Evolutionary conservation across 2,329 filamentous ascomycete genomes (phyloP).

Genomic region (Teratosphaeria destructans): DNA sequence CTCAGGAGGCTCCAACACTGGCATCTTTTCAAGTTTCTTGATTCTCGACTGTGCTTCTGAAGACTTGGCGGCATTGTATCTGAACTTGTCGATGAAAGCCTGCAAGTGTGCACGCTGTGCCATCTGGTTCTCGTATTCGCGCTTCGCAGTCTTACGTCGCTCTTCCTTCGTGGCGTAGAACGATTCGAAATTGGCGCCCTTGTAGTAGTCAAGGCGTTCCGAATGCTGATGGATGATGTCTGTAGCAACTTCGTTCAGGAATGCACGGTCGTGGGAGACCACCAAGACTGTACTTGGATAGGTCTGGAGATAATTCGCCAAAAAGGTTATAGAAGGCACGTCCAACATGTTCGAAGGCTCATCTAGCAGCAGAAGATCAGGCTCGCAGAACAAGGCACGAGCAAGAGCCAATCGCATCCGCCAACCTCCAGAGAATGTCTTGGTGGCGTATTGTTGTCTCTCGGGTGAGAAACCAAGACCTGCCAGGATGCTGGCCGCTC

Average conservation of each 20-base stretch:
- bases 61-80: constrained; percentile 97
- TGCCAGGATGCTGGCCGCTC: constrained; percentile 89
- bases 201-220: constrained; percentile 95
- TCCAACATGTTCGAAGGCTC: constrained; percentile 99
- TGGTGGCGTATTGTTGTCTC: constrained; percentile 83
- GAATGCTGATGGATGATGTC: constrained; percentile 99
- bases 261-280: constrained; percentile 96
- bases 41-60: constrained; percentile 97
- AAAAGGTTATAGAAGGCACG: constrained; percentile 97
- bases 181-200: constrained; percentile 87
- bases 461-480: constrained; percentile 94
- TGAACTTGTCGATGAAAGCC: constrained; percentile 98
- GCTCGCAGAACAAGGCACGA: constrained; percentile 93
- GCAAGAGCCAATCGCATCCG: constrained; percentile 94
- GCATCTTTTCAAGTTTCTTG: constrained; percentile 98
- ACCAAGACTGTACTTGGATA: constrained; percentile 94
- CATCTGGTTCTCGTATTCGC: constrained; percentile 99
- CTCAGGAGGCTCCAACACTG: constrained; percentile 79
- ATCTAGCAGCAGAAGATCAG: constrained; percentile 88
- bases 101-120: constrained; percentile 84
- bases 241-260: constrained; percentile 97
- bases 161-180: constrained; percentile 98
- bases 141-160: constrained; percentile 88
- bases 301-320: constrained; percentile 84
- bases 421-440: constrained; percentile 99